Conservation (phyloP, 192 early-diverging fungal species). For the Podila epicladia region DNA sequence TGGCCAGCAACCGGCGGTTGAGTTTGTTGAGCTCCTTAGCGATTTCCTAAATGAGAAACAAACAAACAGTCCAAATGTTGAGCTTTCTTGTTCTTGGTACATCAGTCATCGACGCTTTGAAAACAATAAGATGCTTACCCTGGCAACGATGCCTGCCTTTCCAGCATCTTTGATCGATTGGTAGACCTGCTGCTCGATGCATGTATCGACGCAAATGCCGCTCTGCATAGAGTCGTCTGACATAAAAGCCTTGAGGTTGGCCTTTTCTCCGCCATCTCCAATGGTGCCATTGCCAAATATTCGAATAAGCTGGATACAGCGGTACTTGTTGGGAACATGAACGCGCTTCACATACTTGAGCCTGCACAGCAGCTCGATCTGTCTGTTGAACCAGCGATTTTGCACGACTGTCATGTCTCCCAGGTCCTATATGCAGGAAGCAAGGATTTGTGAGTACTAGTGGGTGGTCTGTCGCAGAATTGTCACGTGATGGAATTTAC, state of each 20-base stretch:
- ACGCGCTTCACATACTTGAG: slow-evolving; percentile 64
- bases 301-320: slow-evolving; percentile 64
- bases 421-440: slow-evolving; percentile 36
- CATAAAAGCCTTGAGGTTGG: slow-evolving; percentile 26
- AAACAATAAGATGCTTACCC: slow-evolving; percentile 25
- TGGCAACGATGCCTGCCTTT: slow-evolving; percentile 60
- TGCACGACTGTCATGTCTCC: slow-evolving; percentile 46
- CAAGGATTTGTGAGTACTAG: too few species aligned
- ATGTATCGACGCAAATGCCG: slow-evolving; percentile 62
- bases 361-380: slow-evolving; percentile 54
- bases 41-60: slow-evolving; percentile 46
- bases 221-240: slow-evolving; percentile 45
- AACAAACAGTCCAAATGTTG: not conserved
- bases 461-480: too few species aligned
- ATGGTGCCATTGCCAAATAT: slow-evolving; percentile 18
- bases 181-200: slow-evolving; percentile 73
- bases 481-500: slow-evolving; percentile 38
- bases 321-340: slow-evolving; percentile 39
- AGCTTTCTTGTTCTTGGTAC: not conserved
- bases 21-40: slow-evolving; percentile 59
- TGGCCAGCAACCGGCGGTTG: slow-evolving; percentile 56
- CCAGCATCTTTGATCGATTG: slow-evolving; percentile 60
- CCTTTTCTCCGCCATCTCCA: slow-evolving; percentile 14
- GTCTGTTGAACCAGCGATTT: slow-evolving; percentile 70
- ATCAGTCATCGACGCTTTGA: not conserved